phyloP scores from a whole-genome alignment of 1,284 basidiomycete genomes.

The Tranzscheliella williamsii region DNA sequence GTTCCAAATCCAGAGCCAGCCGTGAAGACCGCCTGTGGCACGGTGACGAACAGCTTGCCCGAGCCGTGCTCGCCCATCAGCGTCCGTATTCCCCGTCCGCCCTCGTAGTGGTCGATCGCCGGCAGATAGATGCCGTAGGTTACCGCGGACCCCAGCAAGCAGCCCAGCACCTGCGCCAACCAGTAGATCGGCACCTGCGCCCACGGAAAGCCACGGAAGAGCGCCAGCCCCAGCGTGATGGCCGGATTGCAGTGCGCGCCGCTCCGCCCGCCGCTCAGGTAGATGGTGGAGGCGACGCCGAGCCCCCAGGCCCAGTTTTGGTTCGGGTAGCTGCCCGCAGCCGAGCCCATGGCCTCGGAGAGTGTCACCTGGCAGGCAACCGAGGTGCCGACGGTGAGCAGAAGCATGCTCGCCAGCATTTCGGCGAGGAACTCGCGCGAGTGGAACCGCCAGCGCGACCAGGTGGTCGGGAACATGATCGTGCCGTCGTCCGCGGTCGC shows the following conservation, averaged over 20 bases:
- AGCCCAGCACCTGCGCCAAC: conserved; percentile 73
- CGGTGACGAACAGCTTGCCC: conserved; percentile 74
- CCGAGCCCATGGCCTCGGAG: conserved; percentile 17
- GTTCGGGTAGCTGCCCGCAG: conserved; percentile 23
- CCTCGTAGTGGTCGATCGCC: conserved; percentile 74
- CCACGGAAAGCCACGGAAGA: conserved; percentile 76
- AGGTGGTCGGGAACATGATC: conserved; percentile 13
- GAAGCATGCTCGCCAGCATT: conserved; percentile 21
- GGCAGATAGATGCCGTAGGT: conserved; percentile 77
- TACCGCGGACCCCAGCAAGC: conserved; percentile 70
- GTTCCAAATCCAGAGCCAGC: conserved; percentile 26
- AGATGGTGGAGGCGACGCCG: conserved; percentile 47
- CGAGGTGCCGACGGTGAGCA: conserved; percentile 46
- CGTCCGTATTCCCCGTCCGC: conserved; percentile 69
- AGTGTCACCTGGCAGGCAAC: conserved; percentile 52
- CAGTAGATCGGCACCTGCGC: conserved; percentile 76
- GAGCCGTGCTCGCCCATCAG: conserved; percentile 65
- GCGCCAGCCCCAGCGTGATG: conserved; percentile 70
- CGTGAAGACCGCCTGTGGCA: conserved; percentile 60
- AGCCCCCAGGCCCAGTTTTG: conserved; percentile 50
- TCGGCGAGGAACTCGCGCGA: conserved; percentile 22
- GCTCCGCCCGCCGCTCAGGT: conserved; percentile 43
- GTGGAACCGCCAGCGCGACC: conserved; percentile 17
- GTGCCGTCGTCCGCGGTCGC: conserved; percentile 6
- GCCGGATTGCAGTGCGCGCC: conserved; percentile 45